These are phyloP conservation scores for Kluyveromyces starmeri DNA, from an alignment of 805 yeast species.

Conservation along the genomic window DNA sequence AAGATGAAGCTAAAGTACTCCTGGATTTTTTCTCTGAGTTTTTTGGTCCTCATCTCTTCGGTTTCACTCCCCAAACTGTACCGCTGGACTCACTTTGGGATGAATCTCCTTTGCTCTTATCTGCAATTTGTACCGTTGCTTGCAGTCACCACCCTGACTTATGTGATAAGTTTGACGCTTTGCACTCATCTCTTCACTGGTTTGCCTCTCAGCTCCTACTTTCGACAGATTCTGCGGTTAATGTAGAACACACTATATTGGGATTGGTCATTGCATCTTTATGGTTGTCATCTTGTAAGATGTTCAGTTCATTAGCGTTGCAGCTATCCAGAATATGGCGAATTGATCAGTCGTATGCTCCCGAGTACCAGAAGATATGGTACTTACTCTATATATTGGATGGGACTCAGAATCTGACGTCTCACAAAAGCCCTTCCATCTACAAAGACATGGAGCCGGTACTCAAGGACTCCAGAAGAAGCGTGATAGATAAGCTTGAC, in stretches of 20 bases:
- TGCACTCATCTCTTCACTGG: slow-evolving; percentile 29
- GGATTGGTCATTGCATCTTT: slow-evolving; percentile 59
- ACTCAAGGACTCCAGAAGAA: slow-evolving; percentile 20
- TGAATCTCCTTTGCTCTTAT: slow-evolving; percentile 47
- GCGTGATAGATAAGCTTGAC: slow-evolving; percentile 6
- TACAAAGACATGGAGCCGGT: slow-evolving; percentile 36
- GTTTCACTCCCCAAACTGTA: slow-evolving; percentile 47
- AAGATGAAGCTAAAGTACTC: slow-evolving; percentile 34
- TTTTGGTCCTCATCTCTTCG: slow-evolving; percentile 57
- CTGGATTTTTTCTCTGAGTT: slow-evolving; percentile 44
- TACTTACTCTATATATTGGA: slow-evolving; percentile 55
- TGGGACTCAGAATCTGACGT: slow-evolving; percentile 59
- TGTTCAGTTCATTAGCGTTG: slow-evolving; percentile 60
- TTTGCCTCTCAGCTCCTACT: slow-evolving; percentile 27
- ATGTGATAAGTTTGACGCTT: slow-evolving; percentile 7
- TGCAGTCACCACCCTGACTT: slow-evolving; percentile 47
- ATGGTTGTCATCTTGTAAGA: slow-evolving; percentile 57
- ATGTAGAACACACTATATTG: slow-evolving; percentile 48
- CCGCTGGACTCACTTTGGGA: slow-evolving; percentile 44
- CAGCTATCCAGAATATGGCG: slow-evolving; percentile 44
- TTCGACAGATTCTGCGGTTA: slow-evolving; percentile 30
- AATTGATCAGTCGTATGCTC: slow-evolving; percentile 12
- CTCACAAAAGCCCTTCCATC: slow-evolving; percentile 50
- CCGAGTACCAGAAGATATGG: slow-evolving; percentile 52
- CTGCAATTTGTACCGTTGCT: slow-evolving; percentile 53